Conservation (phyloP, 768 basidiomycete genomes). For the Auricularia sp. region DNA sequence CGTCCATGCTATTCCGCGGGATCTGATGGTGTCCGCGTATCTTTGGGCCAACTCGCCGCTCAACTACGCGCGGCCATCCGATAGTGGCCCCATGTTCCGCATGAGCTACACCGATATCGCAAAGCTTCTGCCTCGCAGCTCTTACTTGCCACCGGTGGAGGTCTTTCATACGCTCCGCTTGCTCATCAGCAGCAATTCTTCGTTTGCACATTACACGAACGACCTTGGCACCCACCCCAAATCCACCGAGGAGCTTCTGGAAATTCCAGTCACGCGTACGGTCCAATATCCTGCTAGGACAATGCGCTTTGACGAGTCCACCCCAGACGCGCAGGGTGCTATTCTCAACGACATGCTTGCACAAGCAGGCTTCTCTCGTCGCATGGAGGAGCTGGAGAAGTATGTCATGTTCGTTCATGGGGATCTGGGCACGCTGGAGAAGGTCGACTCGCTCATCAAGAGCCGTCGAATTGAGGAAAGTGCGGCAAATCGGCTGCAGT, state of each 20-base stretch:
- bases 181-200: too few species aligned
- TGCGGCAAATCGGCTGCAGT: conserved; percentile 22
- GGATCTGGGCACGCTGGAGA: conserved; percentile 22
- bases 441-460: conserved; percentile 6
- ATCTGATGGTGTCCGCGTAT: conserved; percentile 24
- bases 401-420: conserved; percentile 18
- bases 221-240: too few species aligned
- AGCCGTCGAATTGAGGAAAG: conserved; percentile 20
- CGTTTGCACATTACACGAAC: too few species aligned
- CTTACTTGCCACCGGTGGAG: too few species aligned
- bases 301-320: conserved; percentile 12
- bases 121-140: neutral
- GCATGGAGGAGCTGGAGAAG: conserved; percentile 4
- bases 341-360: neutral
- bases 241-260: too few species aligned
- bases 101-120: neutral
- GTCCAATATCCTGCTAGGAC: conserved; percentile 13
- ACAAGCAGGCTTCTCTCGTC: neutral
- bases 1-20: conserved; percentile 11
- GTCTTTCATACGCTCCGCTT: too few species aligned
- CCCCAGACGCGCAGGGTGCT: neutral
- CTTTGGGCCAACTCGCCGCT: conserved; percentile 24
- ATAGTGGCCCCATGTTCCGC: neutral
- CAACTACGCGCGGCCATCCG: conserved; percentile 12
- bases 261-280: neutral